These are phyloP conservation scores for Hypericum perforatum DNA, from an alignment of 345 rosid species.

Conservation along the genomic window DNA sequence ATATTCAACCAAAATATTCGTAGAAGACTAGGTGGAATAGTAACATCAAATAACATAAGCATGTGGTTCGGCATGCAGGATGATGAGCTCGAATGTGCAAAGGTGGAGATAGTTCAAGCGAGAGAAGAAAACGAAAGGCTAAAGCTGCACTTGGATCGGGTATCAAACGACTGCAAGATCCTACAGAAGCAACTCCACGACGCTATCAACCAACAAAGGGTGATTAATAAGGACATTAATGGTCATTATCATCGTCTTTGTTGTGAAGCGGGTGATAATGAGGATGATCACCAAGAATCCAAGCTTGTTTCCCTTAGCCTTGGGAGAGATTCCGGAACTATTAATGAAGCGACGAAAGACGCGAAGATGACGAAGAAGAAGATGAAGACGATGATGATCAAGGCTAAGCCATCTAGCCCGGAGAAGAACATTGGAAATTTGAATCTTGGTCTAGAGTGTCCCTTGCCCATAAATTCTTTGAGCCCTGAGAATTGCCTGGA, in stretches of 20 bases:
- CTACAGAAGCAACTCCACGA: slow-evolving; percentile 50
- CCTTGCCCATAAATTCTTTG: slow-evolving; percentile 16
- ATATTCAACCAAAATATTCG: no score
- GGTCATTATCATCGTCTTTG: no score
- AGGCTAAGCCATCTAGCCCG: slow-evolving; percentile 10
- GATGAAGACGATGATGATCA: not conserved
- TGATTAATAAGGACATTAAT: slow-evolving; percentile 11
- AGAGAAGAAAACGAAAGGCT: slow-evolving; percentile 72
- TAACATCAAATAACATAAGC: no score
- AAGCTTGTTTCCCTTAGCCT: slow-evolving; percentile 70
- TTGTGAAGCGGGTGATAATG: not conserved
- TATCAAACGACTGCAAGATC: slow-evolving; percentile 51
- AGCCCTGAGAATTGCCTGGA: slow-evolving; percentile 29
- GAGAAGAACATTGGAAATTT: slow-evolving; percentile 21
- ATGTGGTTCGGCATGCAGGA: slow-evolving; percentile 15
- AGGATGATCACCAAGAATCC: slow-evolving; percentile 20
- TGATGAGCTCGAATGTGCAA: slow-evolving; percentile 46
- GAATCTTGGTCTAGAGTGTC: slow-evolving; percentile 40
- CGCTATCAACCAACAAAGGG: slow-evolving; percentile 25
- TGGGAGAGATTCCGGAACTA: slow-evolving; percentile 34
- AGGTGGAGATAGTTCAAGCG: slow-evolving; percentile 62
- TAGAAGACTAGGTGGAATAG: no score
- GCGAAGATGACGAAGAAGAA: slow-evolving; percentile 13
- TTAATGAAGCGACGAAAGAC: slow-evolving; percentile 20
- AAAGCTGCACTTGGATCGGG: slow-evolving; percentile 36